Evolutionary conservation across 2,329 filamentous ascomycete species (phyloP).

Genomic region (Didymella arachidicola): DNA sequence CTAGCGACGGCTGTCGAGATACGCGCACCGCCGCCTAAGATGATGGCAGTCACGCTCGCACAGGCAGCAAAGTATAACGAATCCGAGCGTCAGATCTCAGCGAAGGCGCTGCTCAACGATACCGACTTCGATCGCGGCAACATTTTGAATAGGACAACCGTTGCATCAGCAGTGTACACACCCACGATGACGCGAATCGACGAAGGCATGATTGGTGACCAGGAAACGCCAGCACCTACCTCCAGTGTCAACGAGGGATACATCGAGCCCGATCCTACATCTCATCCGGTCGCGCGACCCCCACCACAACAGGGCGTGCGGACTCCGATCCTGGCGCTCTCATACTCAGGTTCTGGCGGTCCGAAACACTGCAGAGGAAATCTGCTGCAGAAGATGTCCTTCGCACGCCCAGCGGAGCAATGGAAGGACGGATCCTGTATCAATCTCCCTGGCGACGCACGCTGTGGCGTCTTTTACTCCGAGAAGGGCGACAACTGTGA

Average conservation of each 20-base stretch:
- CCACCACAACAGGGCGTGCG: slow-evolving; percentile 26
- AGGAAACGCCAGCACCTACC: slow-evolving; percentile 26
- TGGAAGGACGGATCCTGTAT: slow-evolving; percentile 46
- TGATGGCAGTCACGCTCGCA: slow-evolving; percentile 36
- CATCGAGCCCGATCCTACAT: slow-evolving; percentile 25
- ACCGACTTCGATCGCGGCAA: slow-evolving; percentile 41
- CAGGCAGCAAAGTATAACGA: slow-evolving; percentile 38
- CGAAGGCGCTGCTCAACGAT: slow-evolving; percentile 39
- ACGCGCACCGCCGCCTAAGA: slow-evolving; percentile 32
- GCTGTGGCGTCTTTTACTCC: slow-evolving; percentile 46
- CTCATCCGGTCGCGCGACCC: slow-evolving; percentile 17
- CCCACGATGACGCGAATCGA: slow-evolving; percentile 30
- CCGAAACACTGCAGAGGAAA: slow-evolving; percentile 48
- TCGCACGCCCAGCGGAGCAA: slow-evolving; percentile 34
- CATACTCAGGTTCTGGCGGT: slow-evolving; percentile 44
- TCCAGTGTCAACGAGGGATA: slow-evolving; percentile 35
- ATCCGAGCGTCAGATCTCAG: slow-evolving; percentile 26
- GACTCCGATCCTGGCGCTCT: slow-evolving; percentile 43
- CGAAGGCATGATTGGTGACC: slow-evolving; percentile 38
- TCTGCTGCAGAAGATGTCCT: slow-evolving; percentile 35
- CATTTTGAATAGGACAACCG: slow-evolving; percentile 33
- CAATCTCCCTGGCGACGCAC: slow-evolving; percentile 41
- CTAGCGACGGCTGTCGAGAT: slow-evolving; percentile 40
- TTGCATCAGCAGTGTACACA: slow-evolving; percentile 27
- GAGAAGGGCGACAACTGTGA: slow-evolving; percentile 48